Evolutionary conservation across 768 basidiomycete species (phyloP).

Genomic region (Gymnopilus junonius): DNA sequence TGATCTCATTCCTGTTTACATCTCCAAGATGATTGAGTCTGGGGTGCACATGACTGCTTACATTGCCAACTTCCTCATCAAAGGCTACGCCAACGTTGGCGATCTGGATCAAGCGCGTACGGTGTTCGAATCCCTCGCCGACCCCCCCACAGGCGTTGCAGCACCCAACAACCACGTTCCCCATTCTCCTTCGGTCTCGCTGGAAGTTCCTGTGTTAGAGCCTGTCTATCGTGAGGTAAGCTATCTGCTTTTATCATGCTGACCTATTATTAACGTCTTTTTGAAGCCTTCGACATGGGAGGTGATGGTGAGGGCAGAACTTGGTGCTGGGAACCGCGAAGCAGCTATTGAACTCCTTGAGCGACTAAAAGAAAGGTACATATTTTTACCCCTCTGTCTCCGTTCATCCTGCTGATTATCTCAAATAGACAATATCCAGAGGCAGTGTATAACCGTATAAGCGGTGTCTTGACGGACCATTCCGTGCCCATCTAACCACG

Average conservation of each 20-base stretch:
- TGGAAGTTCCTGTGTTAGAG: constrained; percentile 44
- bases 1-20: constrained; percentile 75
- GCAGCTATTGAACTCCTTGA: constrained; percentile 71
- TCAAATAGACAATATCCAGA: constrained; percentile 68
- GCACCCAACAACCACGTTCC: constrained; percentile 88
- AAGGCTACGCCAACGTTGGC: constrained; percentile 68
- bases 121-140: constrained; percentile 80
- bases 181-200: constrained; percentile 50
- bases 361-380: constrained; percentile 73
- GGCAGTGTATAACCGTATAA: constrained; percentile 79
- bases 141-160: constrained; percentile 84
- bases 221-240: constrained; percentile 84
- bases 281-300: constrained; percentile 90
- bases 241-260: constrained; percentile 2
- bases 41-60: constrained; percentile 93
- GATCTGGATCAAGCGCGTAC: constrained; percentile 72
- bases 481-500: constrained; percentile 28
- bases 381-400: constrained; percentile 4
- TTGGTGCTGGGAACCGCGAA: constrained; percentile 75
- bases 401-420: constrained; percentile 13
- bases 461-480: constrained; percentile 80
- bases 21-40: constrained; percentile 58
- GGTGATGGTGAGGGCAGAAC: constrained; percentile 91
- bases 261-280: background rate
- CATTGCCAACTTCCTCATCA: constrained; percentile 86